Base-by-base conservation (phyloP, 2,329 filamentous ascomycete species). In the Cryphonectria naterciae region DNA sequence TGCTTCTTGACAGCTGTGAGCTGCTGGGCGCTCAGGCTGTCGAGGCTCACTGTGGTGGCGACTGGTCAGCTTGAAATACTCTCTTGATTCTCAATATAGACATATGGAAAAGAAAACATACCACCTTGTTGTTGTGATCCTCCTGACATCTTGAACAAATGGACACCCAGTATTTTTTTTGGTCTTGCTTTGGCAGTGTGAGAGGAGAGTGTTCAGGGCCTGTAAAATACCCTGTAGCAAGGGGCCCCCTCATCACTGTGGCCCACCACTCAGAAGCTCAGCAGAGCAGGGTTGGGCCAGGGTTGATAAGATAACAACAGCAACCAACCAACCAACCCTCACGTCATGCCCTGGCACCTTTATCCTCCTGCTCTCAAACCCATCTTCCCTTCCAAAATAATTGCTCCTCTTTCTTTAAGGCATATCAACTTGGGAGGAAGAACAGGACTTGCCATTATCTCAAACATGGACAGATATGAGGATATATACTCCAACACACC, bases 1-100 rank as follows among this genome's bases (percentile, higher is more conserved):
- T 98, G 95, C 81, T 96, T 94, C 86, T 99, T 98, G 76, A 99
- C 91, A 77, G 94, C 90, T 75, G 90, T 91, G 75, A 99, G 92
- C 83, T 98, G 95, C 75, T 93, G 93, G 37, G 91, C 86, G 76
- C 92, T 92, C 77, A 99, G 91, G 73, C 88, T 90, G 77, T 91
- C 89, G 77, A 99, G 85, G 75, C 87, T 87, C 75, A 89, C 87
- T 89, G 75, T 28, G 35, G 75, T 25, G 37, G 32, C 22, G 5
- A 15, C 63, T 32, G 58, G 65, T 68, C 37, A 68, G 28, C 54
- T 41, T 58, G 28, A 8, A 49, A 43, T 19, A 6, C 2, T n/a
- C 63, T 54, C 41, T 13, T 28, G 13, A 15, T 25, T 2, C 39
- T 58, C 41, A 11, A 52, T n/a, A 22, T 10, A 39, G 4, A 49